phyloP scores from a whole-genome alignment of 768 basidiomycete genomes.

The Panellus pusillus region DNA sequence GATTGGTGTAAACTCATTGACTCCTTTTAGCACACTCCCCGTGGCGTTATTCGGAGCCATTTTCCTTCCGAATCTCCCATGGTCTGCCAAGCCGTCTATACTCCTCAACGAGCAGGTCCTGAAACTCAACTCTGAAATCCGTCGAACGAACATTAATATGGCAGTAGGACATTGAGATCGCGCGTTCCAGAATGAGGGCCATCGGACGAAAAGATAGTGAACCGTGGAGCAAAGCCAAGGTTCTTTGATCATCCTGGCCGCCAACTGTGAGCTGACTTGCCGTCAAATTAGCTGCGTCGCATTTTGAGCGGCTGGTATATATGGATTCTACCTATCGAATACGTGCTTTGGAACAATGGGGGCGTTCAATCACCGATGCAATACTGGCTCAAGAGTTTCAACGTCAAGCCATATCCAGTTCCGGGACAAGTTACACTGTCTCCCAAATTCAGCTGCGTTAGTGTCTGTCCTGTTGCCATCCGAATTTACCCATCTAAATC shows the following conservation, averaged over 20 bases:
- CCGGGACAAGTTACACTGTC: slow-evolving; percentile 16
- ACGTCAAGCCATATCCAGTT: slow-evolving; percentile 20
- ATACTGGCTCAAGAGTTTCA: slow-evolving; percentile 24
- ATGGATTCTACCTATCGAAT: slow-evolving; percentile 20
- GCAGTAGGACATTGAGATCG: slow-evolving; percentile 14
- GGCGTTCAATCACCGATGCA: slow-evolving; percentile 17
- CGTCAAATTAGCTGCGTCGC: slow-evolving; percentile 6
- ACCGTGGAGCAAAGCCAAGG: slow-evolving; percentile 17
- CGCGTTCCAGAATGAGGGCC: slow-evolving; percentile 19
- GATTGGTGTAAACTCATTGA: neutral
- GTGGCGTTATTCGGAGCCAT: slow-evolving; percentile 19
- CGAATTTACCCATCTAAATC: neutral
- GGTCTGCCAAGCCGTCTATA: slow-evolving; percentile 12
- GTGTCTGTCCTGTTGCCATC: neutral
- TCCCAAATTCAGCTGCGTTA: slow-evolving; percentile 20
- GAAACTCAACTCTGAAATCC: neutral
- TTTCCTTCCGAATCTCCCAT: slow-evolving; percentile 19
- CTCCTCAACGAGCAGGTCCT: slow-evolving; percentile 10
- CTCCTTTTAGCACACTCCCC: slow-evolving; percentile 11
- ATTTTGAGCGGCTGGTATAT: slow-evolving; percentile 20
- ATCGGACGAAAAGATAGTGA: slow-evolving; percentile 19
- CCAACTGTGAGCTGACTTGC: neutral
- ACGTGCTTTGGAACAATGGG: slow-evolving; percentile 24
- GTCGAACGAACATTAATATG: neutral
- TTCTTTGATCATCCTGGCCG: neutral